Conservation (phyloP, 768 basidiomycete genomes). For the Gyrodon lividus region DNA sequence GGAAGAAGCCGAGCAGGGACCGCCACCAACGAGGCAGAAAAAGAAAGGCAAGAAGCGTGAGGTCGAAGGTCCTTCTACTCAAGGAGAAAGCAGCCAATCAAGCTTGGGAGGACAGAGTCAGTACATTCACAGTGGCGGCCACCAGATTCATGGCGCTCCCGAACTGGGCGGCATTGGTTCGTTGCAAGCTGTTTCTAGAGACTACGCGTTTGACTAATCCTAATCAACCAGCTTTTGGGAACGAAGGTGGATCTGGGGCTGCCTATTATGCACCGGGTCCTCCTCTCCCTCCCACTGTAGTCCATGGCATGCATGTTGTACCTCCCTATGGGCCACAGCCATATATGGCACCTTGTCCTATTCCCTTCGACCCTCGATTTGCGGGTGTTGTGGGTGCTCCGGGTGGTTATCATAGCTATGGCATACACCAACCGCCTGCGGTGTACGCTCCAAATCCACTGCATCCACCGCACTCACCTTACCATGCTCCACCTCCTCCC, state of each 20-base stretch:
- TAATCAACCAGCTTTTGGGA: conserved; percentile 14
- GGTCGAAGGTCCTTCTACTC: conserved; percentile 12
- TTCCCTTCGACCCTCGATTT: conserved; percentile 13
- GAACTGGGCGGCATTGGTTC: conserved; percentile 19
- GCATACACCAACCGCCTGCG: not conserved
- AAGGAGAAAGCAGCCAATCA: conserved; percentile 6
- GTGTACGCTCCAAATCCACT: not conserved
- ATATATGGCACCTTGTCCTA: conserved; percentile 13
- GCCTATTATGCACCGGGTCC: conserved; percentile 6
- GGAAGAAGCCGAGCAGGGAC: conserved; percentile 16
- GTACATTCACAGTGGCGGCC: conserved; percentile 2
- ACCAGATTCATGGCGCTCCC: conserved; percentile 19
- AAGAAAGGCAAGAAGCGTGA: conserved; percentile 31
- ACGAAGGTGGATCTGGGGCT: conserved; percentile 19
- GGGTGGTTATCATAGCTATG: not conserved
- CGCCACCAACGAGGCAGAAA: conserved; percentile 26
- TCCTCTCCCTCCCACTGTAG: not conserved
- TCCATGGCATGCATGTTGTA: not conserved
- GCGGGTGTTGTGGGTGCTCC: not conserved
- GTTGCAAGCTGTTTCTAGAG: conserved; percentile 9
- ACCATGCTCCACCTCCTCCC: not conserved
- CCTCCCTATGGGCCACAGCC: not conserved
- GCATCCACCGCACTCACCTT: not conserved
- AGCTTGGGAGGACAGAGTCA: not conserved
- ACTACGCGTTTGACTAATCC: conserved; percentile 16